Evolutionary conservation across 2,329 filamentous ascomycete species (phyloP).

Genomic region (Exophiala sideris): DNA sequence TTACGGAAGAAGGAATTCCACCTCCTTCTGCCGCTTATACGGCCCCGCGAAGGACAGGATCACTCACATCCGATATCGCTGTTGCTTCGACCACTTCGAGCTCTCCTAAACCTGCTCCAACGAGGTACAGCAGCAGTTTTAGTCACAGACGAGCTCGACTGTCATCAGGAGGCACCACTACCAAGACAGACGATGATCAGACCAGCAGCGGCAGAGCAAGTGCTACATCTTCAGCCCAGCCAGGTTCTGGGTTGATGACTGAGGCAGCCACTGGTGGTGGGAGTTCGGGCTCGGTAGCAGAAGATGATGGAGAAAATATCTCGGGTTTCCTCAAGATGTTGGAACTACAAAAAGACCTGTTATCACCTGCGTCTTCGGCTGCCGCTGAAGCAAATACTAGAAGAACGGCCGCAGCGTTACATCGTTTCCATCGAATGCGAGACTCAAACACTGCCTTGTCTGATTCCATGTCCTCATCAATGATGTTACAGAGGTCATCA

Average conservation of each 20-base stretch:
- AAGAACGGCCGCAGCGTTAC: slow-evolving; percentile 73
- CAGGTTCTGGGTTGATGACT: slow-evolving; percentile 74
- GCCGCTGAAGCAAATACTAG: slow-evolving; percentile 66
- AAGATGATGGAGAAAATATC: slow-evolving; percentile 81
- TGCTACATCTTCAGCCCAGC: slow-evolving; percentile 55
- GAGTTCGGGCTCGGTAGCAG: slow-evolving; percentile 63
- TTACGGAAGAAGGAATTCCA: slow-evolving; percentile 41
- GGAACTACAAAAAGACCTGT: slow-evolving; percentile 83
- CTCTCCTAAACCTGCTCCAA: slow-evolving; percentile 75
- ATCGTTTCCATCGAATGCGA: slow-evolving; percentile 81
- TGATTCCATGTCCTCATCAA: slow-evolving; percentile 88
- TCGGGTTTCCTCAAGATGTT: slow-evolving; percentile 87
- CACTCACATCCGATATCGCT: slow-evolving; percentile 59
- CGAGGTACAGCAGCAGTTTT: slow-evolving; percentile 91
- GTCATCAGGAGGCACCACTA: slow-evolving; percentile 69
- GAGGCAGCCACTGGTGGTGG: slow-evolving; percentile 59
- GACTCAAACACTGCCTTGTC: slow-evolving; percentile 86
- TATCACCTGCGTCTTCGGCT: slow-evolving; percentile 57
- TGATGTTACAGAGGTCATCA: slow-evolving; percentile 77
- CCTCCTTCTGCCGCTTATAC: slow-evolving; percentile 36
- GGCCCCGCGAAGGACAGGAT: slow-evolving; percentile 40
- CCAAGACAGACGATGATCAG: slow-evolving; percentile 47
- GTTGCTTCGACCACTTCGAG: slow-evolving; percentile 65
- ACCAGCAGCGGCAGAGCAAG: slow-evolving; percentile 58
- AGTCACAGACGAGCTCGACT: slow-evolving; percentile 75